Percentiles rank a stretch among this genome's conserved stretches.
Evolutionary conservation across 768 basidiomycete species (phyloP).

Genomic region (Postia placenta): DNA sequence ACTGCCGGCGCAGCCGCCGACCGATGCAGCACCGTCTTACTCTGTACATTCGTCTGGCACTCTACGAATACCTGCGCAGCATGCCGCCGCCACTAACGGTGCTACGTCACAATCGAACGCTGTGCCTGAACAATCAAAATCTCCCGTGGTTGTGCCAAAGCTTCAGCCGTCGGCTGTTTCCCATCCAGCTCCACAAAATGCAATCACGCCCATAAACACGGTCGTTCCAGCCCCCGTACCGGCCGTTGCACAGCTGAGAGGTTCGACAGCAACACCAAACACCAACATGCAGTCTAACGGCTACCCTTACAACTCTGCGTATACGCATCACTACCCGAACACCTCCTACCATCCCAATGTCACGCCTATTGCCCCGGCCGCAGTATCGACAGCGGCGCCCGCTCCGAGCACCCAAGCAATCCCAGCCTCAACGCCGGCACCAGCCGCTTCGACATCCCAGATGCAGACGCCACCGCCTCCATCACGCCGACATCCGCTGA

Average conservation of each 20-base stretch:
- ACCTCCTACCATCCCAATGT: conserved; percentile 37
- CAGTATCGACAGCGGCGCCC: conserved; percentile 15
- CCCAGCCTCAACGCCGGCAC: conserved; percentile 5
- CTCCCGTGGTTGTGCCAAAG: conserved; percentile 9
- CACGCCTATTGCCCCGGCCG: conserved; percentile 13
- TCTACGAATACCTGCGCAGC: conserved; percentile 3
- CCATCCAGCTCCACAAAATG: conserved; percentile 15
- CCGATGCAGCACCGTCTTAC: conserved; percentile 7
- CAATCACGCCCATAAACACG: conserved; percentile 13
- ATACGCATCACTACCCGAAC: conserved; percentile 44
- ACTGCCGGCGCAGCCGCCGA: conserved; percentile 10
- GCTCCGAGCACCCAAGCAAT: conserved; percentile 23
- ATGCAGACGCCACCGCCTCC: conserved; percentile 12
- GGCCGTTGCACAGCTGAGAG: conserved; percentile 14
- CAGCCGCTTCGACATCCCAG: conserved; percentile 6
- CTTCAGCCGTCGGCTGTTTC: conserved; percentile 19
- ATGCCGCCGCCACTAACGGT: neutral
- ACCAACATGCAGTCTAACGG: conserved; percentile 16
- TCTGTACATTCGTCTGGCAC: conserved; percentile 2
- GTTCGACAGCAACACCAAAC: conserved; percentile 5
- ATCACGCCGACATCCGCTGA: conserved; percentile 27
- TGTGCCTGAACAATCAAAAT: conserved; percentile 5
- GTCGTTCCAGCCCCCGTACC: conserved; percentile 10
- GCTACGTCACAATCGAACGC: neutral
- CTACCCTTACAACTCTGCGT: conserved; percentile 14